Base-by-base conservation (phyloP, 2,329 filamentous ascomycete species). In the Fusarium tanahbumbuense region DNA sequence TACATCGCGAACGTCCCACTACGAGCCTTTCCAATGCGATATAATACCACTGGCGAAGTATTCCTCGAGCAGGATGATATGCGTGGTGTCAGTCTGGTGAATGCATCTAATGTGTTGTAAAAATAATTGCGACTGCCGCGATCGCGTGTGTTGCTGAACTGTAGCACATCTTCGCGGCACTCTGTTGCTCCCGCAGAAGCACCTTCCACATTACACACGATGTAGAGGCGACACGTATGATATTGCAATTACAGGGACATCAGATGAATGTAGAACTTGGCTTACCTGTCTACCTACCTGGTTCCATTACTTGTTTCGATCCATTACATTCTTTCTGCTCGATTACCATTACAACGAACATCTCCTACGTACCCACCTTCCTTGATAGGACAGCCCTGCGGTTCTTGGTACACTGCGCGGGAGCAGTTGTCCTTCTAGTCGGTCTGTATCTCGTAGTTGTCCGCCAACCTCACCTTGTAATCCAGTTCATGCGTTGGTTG, bases 41-140 rank as follows among this genome's bases (percentile, higher is more conserved):
- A 18, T 16, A 6, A 11, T 37, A 6, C 16, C 32, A 18, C 32
- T 28, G 10, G 16, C 9, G 9, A 18, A 10, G 16, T 18, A 18
- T 0, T 37, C 32, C 9, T 37, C 9, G 1, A 34, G 0, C 16
- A 6, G 2, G 16, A 18, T 34, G 16, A 18, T 18, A 18, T 2
- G 16, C 18, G 5, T 6, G 32, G 10, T 34, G 1, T 8, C 8
- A 10, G 1, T 34, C 32, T 34, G 1, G 8, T 18, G 16, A 10
- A 18, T 34, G 32, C 5, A 0, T 34, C 9, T 15, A 5, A 34
- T 18, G 5, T 34, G 5, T 18, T 2, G 8, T 18, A 34, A 8
- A 10, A 18, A 3, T 10, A 10, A 37, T 6, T 18, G 32, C 32
- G 16, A 18, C 9, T 5, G 9, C 9, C 32, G 6, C 18, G 9